Evolutionary conservation across 306 rosid genomes (phyloP).

Genomic region (Pyrus communis): DNA sequence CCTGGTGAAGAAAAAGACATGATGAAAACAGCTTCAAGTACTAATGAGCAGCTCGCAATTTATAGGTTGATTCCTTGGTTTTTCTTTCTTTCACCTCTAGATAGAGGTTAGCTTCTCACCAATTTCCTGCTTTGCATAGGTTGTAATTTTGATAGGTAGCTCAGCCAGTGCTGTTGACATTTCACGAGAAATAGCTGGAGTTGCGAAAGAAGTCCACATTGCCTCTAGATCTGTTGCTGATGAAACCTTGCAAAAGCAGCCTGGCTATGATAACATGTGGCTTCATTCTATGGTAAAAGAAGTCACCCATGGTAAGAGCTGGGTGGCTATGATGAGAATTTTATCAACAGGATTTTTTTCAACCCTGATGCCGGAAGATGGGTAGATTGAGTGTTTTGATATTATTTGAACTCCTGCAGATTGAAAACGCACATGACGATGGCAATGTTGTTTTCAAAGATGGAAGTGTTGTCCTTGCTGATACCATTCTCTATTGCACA

Average conservation of each 20-base stretch:
- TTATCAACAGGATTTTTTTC: neutral
- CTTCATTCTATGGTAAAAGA: constrained; percentile 73
- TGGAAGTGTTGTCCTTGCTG: constrained; percentile 45
- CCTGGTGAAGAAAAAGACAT: too few species aligned
- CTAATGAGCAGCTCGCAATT: too few species aligned
- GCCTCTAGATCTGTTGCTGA: constrained; percentile 43
- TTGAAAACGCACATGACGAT: constrained; percentile 48
- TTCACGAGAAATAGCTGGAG: constrained; percentile 52
- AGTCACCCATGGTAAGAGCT: constrained; percentile 7
- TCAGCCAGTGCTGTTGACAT: constrained; percentile 68
- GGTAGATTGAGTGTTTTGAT: neutral
- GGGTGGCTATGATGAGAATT: constrained; percentile 6
- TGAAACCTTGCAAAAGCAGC: constrained; percentile 29
- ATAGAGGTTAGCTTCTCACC: neutral
- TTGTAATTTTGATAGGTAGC: constrained; percentile 60
- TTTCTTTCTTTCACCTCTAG: neutral
- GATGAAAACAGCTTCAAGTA: neutral
- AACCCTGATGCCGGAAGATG: neutral
- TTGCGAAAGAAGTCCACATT: constrained; percentile 79
- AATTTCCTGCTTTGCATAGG: constrained; percentile 26
- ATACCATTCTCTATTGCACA: constrained; percentile 68
- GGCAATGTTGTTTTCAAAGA: constrained; percentile 54
- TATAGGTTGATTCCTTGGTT: neutral
- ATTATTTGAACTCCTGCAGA: constrained; percentile 35
- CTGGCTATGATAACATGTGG: constrained; percentile 55